Percentiles rank a stretch among this genome's conserved stretches.
Conservation (phyloP, 371 early-diverging fungal genomes). For the Haplosporangium sp. region DNA sequence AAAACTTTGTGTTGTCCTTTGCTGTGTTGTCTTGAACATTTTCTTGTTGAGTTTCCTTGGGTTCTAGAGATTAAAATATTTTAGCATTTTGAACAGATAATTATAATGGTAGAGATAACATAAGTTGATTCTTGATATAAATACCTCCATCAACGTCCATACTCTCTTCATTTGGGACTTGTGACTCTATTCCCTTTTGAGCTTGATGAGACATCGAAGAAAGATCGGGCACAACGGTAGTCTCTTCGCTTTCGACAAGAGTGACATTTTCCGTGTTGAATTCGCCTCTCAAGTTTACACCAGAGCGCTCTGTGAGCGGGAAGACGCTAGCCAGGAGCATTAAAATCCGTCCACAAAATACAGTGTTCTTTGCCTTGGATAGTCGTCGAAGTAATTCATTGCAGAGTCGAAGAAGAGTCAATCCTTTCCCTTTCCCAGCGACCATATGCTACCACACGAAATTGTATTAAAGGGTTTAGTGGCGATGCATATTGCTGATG, state of each 20-base stretch:
- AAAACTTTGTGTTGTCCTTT: constrained; percentile 37
- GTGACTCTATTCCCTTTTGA: constrained; percentile 60
- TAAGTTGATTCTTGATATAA: neutral
- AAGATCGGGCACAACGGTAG: constrained; percentile 31
- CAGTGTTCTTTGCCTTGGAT: constrained; percentile 81
- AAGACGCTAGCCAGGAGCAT: constrained; percentile 85
- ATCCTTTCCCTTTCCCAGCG: constrained; percentile 81
- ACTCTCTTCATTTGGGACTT: constrained; percentile 49
- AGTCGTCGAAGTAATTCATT: constrained; percentile 85
- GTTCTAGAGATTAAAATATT: neutral
- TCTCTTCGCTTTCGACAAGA: constrained; percentile 64
- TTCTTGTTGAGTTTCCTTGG: neutral
- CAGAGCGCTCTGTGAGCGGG: constrained; percentile 85
- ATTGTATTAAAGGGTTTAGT: neutral
- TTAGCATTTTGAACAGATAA: neutral
- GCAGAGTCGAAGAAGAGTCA: constrained; percentile 85
- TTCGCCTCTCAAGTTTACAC: constrained; percentile 87
- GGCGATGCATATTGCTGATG: neutral
- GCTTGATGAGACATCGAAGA: constrained; percentile 9
- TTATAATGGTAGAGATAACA: neutral
- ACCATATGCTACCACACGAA: constrained; percentile 70
- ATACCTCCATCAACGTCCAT: constrained; percentile 40
- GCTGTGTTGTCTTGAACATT: neutral
- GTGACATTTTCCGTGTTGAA: constrained; percentile 79
- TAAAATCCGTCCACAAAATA: constrained; percentile 86